A percentile compares a stretch with the other conserved stretches of the same genome.
These are phyloP conservation scores for Cyclanthera cordifolia DNA, from an alignment of 306 rosid species.

Conservation along the genomic window DNA sequence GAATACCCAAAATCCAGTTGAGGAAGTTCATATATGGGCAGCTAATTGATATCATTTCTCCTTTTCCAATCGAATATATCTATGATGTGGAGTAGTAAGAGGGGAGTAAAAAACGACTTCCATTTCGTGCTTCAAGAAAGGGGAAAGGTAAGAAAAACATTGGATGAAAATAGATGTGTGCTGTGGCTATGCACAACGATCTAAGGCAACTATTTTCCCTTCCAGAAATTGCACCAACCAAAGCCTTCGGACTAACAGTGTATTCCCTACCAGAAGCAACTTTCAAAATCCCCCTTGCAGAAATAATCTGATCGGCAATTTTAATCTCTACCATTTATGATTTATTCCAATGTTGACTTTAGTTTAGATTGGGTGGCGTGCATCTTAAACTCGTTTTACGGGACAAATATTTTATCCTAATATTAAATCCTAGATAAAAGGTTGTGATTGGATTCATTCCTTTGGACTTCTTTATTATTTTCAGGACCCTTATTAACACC, in stretches of 20 bases:
- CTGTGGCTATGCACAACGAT: not conserved
- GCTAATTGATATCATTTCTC: not conserved
- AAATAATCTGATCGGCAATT: not conserved
- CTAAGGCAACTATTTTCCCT: not conserved
- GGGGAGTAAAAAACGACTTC: not conserved
- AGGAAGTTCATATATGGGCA: not conserved
- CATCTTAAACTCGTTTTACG: too few relatives aligned
- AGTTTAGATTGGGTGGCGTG: too few relatives aligned
- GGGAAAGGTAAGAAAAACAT: not conserved
- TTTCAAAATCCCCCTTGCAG: not conserved
- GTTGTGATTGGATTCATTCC: too few relatives aligned
- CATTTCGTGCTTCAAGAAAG: not conserved
- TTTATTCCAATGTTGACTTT: not conserved
- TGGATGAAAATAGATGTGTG: not conserved
- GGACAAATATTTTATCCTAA: too few relatives aligned
- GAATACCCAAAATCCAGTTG: not conserved
- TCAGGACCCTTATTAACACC: too few relatives aligned
- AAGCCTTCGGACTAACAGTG: slow-evolving; percentile 1
- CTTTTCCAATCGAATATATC: not conserved
- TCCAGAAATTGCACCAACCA: not conserved
- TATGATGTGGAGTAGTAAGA: not conserved
- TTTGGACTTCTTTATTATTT: too few relatives aligned
- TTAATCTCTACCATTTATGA: not conserved
- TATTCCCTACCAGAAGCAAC: not conserved
- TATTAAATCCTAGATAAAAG: too few relatives aligned